A percentile compares a stretch with the other conserved stretches of the same genome.
Evolutionary conservation across 495 filamentous ascomycete genomes (phyloP).

Genomic region (Delitschia confertaspora): DNA sequence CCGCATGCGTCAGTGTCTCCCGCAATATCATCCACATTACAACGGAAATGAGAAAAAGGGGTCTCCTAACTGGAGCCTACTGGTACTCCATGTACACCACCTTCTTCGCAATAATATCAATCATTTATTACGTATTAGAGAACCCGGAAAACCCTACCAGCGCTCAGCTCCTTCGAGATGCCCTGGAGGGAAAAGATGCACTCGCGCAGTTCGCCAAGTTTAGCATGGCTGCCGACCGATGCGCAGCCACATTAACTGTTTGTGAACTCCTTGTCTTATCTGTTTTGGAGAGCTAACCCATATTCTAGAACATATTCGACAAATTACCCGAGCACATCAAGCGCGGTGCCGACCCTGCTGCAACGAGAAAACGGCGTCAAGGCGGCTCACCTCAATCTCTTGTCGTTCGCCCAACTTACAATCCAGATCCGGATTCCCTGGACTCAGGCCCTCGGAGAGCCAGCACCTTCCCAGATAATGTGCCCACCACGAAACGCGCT

Average conservation of each 20-base stretch:
- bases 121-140: conserved; percentile 84
- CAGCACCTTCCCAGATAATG: conserved; percentile 40
- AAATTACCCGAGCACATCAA: conserved; percentile 64
- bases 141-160: conserved; percentile 69
- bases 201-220: conserved; percentile 66
- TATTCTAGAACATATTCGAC: conserved; percentile 60
- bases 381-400: conserved; percentile 16
- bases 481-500: conserved; percentile 24
- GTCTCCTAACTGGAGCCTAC: conserved; percentile 77
- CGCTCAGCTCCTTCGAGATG: conserved; percentile 76
- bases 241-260: conserved; percentile 66
- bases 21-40: conserved; percentile 92
- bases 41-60: conserved; percentile 75
- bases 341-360: conserved; percentile 32
- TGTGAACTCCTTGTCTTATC: conserved; percentile 25
- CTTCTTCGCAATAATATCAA: conserved; percentile 84
- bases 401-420: conserved; percentile 12
- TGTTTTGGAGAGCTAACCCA: conserved; percentile 5
- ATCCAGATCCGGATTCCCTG: conserved; percentile 17
- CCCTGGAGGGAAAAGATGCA: conserved; percentile 72
- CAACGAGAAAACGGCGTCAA: conserved; percentile 23
- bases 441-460: conserved; percentile 34
- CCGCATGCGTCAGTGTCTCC: conserved; percentile 84
- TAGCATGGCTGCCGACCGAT: conserved; percentile 81
- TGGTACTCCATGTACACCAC: conserved; percentile 97